phyloP scores from a whole-genome alignment of 1,139 yeast genomes.

The Debaryomycetaceae sp. region DNA sequence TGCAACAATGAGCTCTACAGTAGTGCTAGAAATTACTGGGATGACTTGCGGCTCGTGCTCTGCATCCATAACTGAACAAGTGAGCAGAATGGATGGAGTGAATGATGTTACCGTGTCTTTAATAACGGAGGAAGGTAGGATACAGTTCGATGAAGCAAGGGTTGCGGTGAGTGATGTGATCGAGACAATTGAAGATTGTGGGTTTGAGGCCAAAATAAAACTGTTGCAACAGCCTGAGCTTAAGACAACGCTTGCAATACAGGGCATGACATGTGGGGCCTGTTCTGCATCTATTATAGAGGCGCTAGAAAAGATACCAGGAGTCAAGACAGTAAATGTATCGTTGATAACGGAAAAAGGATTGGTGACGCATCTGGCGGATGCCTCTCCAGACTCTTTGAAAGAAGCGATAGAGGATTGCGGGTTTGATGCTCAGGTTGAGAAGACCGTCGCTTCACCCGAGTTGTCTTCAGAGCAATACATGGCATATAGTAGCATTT shows the following conservation, averaged over 20 bases:
- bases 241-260: constrained; percentile 28
- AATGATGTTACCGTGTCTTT: constrained; percentile 27
- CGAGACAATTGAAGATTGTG: constrained; percentile 29
- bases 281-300: constrained; percentile 65
- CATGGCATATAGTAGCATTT: constrained; percentile 5
- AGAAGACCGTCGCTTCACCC: constrained; percentile 11
- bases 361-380: constrained; percentile 41
- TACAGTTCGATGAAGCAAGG: constrained; percentile 13
- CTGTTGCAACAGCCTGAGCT: constrained; percentile 10
- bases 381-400: constrained; percentile 24
- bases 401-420: constrained; percentile 26
- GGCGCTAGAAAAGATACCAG: constrained; percentile 45
- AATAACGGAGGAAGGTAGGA: constrained; percentile 34
- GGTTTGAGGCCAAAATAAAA: constrained; percentile 27
- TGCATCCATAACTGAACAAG: constrained; percentile 25
- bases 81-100: constrained; percentile 21
- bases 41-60: constrained; percentile 43
- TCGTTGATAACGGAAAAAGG: constrained; percentile 30
- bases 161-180: not conserved
- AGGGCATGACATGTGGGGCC: constrained; percentile 89
- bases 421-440: constrained; percentile 31
- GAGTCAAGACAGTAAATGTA: constrained; percentile 52
- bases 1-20: constrained; percentile 6
- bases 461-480: constrained; percentile 5
- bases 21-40: constrained; percentile 18